Conservation (phyloP, 176 grass and related monocot species). For the Carex pumila region DNA sequence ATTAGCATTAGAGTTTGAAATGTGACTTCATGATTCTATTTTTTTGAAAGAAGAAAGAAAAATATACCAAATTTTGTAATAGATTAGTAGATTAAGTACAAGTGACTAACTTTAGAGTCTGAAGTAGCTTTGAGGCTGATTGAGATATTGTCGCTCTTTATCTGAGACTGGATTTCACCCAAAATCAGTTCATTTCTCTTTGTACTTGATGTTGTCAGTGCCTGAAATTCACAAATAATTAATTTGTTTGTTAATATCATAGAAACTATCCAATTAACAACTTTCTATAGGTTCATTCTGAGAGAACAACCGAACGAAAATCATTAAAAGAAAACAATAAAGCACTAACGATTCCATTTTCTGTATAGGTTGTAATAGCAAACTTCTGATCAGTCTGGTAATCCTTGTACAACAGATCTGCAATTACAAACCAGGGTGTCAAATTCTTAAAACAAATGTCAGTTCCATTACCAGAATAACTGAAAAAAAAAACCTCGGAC, state of each 20-base stretch:
- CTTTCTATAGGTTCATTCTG: background rate
- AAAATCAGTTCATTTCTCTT: slow-evolving; percentile 24
- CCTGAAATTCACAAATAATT: slow-evolving; percentile 7
- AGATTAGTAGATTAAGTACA: background rate
- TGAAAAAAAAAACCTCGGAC: background rate
- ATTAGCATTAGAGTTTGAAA: background rate
- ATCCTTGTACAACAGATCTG: slow-evolving; percentile 25
- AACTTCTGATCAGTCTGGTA: slow-evolving; percentile 19
- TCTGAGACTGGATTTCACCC: slow-evolving; percentile 17
- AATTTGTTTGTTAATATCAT: background rate
- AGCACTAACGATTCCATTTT: slow-evolving; percentile 10
- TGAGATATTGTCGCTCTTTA: slow-evolving; percentile 19
- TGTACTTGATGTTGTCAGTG: slow-evolving; percentile 18
- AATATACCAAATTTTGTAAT: background rate
- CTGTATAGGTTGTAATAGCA: slow-evolving; percentile 2
- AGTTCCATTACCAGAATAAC: background rate
- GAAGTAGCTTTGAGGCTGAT: slow-evolving; percentile 26
- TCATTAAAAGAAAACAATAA: background rate
- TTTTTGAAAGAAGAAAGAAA: background rate
- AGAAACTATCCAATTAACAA: background rate
- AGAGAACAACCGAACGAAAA: too few species aligned
- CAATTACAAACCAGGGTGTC: slow-evolving; percentile 4
- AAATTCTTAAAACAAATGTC: background rate
- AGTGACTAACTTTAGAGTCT: slow-evolving; percentile 8
- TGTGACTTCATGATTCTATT: background rate